Conservation (phyloP, 495 filamentous ascomycete genomes). For the Aspergillus avenaceus region DNA sequence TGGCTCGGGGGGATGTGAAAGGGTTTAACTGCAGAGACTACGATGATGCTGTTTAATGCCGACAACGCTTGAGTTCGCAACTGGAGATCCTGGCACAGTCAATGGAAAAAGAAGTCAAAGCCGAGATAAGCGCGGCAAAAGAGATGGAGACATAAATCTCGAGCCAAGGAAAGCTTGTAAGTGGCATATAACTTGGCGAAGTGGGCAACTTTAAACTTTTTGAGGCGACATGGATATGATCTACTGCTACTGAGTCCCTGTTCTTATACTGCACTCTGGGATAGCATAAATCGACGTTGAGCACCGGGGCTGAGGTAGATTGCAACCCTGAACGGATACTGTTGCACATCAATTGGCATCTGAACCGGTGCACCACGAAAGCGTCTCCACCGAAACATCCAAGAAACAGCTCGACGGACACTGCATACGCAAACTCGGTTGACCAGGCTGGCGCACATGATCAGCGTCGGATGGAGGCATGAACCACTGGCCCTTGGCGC, state of each 20-base stretch:
- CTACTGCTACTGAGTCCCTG: background rate
- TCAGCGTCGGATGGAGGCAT: slow-evolving; percentile 7
- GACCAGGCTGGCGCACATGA: slow-evolving; percentile 3
- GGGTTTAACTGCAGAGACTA: too few relatives aligned
- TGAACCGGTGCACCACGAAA: background rate
- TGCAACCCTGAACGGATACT: background rate
- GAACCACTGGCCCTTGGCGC: background rate
- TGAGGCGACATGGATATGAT: background rate
- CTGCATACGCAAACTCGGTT: slow-evolving; percentile 13
- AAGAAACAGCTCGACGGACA: background rate
- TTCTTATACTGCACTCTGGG: background rate
- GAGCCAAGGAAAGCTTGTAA: background rate
- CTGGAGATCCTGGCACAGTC: too few relatives aligned
- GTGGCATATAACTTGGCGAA: background rate
- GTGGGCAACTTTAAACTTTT: background rate
- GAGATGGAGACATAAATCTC: background rate
- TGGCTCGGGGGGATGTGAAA: too few relatives aligned
- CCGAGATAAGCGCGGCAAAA: background rate
- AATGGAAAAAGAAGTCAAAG: background rate
- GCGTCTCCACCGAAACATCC: background rate
- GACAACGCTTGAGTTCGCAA: too few relatives aligned
- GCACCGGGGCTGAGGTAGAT: background rate
- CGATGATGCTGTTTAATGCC: too few relatives aligned
- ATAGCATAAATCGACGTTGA: background rate
- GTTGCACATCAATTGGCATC: background rate